A percentile compares a stretch with the other conserved stretches of the same genome.
Conservation (phyloP, 176 grass and related monocot species). For the Aegilops bicornis region DNA sequence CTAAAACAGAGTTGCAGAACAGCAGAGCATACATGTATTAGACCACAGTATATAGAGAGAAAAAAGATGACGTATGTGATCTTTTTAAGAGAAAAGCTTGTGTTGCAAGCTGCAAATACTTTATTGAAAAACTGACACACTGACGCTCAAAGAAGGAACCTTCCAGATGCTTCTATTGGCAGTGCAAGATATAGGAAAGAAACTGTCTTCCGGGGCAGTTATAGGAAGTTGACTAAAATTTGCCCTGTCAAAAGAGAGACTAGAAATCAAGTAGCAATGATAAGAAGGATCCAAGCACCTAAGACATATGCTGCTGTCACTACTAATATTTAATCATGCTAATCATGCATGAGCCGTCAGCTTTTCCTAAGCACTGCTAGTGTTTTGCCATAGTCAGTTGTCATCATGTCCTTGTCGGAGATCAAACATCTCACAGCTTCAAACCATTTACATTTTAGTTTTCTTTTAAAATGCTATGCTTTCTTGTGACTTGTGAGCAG, state of each 20-base stretch:
- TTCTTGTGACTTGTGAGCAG: conserved; percentile 64
- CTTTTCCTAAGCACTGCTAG: conserved; percentile 40
- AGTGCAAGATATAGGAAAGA: conserved; percentile 36
- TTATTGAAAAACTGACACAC: conserved; percentile 38
- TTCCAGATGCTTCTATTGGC: conserved; percentile 37
- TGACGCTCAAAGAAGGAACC: conserved; percentile 40
- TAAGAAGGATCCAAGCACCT: conserved; percentile 51
- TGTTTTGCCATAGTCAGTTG: conserved; percentile 44
- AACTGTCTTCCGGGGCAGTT: conserved; percentile 62
- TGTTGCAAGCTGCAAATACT: conserved; percentile 16
- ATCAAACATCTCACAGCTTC: conserved; percentile 40
- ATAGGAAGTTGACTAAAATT: conserved; percentile 52
- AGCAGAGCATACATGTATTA: background rate
- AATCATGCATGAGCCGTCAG: conserved; percentile 46
- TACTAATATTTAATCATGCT: conserved; percentile 39
- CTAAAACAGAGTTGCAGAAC: background rate
- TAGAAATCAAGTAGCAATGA: conserved; percentile 47
- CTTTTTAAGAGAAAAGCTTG: conserved; percentile 35
- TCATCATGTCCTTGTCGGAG: conserved; percentile 49
- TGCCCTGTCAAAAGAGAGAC: conserved; percentile 45
- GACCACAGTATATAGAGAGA: background rate
- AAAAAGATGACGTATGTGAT: background rate
- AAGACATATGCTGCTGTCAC: conserved; percentile 39
- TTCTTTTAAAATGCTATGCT: conserved; percentile 47
- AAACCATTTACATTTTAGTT: conserved; percentile 45